phyloP scores from a whole-genome alignment of 2,329 filamentous ascomycete species.

The Xylariales sp. region DNA sequence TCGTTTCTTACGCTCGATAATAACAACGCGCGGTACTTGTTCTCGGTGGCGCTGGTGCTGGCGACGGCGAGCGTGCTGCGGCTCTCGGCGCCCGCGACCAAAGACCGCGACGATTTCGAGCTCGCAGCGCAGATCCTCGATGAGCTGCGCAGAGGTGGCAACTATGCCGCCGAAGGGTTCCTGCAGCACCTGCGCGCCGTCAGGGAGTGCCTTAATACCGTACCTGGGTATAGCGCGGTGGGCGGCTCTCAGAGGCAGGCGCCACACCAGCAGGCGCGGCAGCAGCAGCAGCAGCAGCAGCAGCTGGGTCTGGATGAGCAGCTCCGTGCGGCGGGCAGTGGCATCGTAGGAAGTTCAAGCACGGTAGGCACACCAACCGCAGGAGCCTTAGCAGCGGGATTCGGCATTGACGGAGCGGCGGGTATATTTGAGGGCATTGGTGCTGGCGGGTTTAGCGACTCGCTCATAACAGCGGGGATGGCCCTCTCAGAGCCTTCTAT shows the following conservation, averaged over 20 bases:
- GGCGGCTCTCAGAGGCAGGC: too few species aligned
- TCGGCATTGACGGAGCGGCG: background rate
- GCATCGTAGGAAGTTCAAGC: too few species aligned
- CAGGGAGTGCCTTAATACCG: background rate
- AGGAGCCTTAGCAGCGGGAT: background rate
- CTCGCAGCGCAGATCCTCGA: constrained; percentile 31
- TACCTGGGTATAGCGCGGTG: background rate
- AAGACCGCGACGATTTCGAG: constrained; percentile 35
- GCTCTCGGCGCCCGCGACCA: too few species aligned
- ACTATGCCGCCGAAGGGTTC: constrained; percentile 35
- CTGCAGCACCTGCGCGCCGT: constrained; percentile 34
- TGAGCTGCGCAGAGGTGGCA: constrained; percentile 33
- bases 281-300: too few species aligned
- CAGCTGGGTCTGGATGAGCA: too few species aligned
- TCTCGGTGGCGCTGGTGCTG: constrained; percentile 38
- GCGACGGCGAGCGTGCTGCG: constrained; percentile 37
- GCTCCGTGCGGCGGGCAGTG: too few species aligned
- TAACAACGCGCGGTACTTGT: constrained; percentile 41
- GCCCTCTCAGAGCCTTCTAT: constrained; percentile 28
- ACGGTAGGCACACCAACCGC: background rate
- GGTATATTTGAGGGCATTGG: constrained; percentile 1
- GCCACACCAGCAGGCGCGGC: too few species aligned
- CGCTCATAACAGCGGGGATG: constrained; percentile 26
- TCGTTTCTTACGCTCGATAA: constrained; percentile 43
- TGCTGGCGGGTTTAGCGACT: background rate